phyloP scores from a whole-genome alignment of 164 flowering plant genomes.

The Akebia trifoliata region DNA sequence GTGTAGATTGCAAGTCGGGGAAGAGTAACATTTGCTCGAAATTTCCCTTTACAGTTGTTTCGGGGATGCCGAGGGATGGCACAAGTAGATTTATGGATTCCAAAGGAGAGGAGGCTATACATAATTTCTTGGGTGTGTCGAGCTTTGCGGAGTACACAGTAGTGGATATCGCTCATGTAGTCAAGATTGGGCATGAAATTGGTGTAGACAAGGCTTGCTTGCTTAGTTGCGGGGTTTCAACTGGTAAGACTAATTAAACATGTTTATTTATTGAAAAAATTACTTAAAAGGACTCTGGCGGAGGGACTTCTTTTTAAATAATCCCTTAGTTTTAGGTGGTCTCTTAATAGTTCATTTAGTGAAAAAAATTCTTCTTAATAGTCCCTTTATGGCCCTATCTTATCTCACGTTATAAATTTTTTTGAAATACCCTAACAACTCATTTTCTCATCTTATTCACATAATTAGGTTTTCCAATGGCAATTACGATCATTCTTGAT shows the following conservation, averaged over 20 bases:
- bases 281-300: too few relatives aligned
- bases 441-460: too few relatives aligned
- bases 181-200: constrained; percentile 29
- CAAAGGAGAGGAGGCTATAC: constrained; percentile 32
- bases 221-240: constrained; percentile 65
- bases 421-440: too few relatives aligned
- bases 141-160: constrained; percentile 65
- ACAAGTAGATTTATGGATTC: constrained; percentile 39
- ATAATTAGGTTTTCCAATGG: too few relatives aligned
- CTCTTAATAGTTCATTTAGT: too few relatives aligned
- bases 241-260: constrained; percentile 30
- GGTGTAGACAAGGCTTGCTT: constrained; percentile 53
- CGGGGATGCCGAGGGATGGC: constrained; percentile 49
- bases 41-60: not conserved
- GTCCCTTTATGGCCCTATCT: too few relatives aligned
- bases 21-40: constrained; percentile 49
- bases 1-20: constrained; percentile 47
- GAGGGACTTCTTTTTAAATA: too few relatives aligned
- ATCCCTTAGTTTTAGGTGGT: too few relatives aligned
- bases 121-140: constrained; percentile 43
- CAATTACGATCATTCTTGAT: too few relatives aligned
- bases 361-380: too few relatives aligned
- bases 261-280: too few relatives aligned
- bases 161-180: constrained; percentile 42
- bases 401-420: too few relatives aligned